Evolutionary conservation across 176 grass and related monocot species (phyloP).

Genomic region (maize (Zea mays)): Zm-B73-REFERENCE-NAM-5.0 NC_050105.1:72300001-72300500

Average conservation of each 20-base stretch:
- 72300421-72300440: slow-evolving; percentile 48
- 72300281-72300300: slow-evolving; percentile 64
- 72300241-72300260: slow-evolving; percentile 42
- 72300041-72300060: slow-evolving; percentile 44
- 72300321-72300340: slow-evolving; percentile 55
- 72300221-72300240: slow-evolving; percentile 56
- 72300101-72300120: slow-evolving; percentile 59
- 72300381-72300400: slow-evolving; percentile 26
- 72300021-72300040: slow-evolving; percentile 58
- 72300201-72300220: slow-evolving; percentile 69
- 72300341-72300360: slow-evolving; percentile 57
- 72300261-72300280: slow-evolving; percentile 60
- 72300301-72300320: slow-evolving; percentile 63
- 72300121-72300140: slow-evolving; percentile 61
- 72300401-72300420: slow-evolving; percentile 37
- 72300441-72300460: not conserved
- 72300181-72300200: slow-evolving; percentile 54
- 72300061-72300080: slow-evolving; percentile 56
- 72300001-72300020: slow-evolving; percentile 47
- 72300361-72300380: slow-evolving; percentile 49
- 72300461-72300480: not conserved
- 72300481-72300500: not conserved
- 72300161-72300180: slow-evolving; percentile 58
- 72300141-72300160: slow-evolving; percentile 61
- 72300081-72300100: slow-evolving; percentile 54